A percentile compares a stretch with the other conserved stretches of the same genome.
Evolutionary conservation across 768 basidiomycete species (phyloP).

Genomic region (Lenzites betulinus): DNA sequence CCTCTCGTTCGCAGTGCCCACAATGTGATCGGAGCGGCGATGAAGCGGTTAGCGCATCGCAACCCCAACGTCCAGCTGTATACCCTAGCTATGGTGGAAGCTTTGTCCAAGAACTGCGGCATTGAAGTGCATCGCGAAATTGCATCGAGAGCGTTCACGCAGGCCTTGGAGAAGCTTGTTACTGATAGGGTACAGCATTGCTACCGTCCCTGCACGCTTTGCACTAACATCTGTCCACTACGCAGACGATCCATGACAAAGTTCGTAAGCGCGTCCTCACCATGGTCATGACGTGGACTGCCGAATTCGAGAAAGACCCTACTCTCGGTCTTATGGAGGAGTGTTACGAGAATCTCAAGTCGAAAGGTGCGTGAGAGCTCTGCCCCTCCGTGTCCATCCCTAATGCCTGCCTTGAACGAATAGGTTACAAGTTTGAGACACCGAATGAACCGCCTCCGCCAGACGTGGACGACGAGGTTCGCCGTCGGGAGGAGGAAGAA

Average conservation of each 20-base stretch:
- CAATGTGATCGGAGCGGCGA: slow-evolving; percentile 77
- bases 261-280: slow-evolving; percentile 76
- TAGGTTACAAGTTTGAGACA: slow-evolving; percentile 74
- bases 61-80: slow-evolving; percentile 98
- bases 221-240: neutral
- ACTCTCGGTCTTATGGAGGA: slow-evolving; percentile 90
- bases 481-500: slow-evolving; percentile 90
- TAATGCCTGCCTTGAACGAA: neutral
- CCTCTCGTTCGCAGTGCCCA: slow-evolving; percentile 63
- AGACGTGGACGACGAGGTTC: slow-evolving; percentile 73
- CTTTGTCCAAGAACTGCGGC: slow-evolving; percentile 90
- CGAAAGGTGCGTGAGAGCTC: slow-evolving; percentile 60
- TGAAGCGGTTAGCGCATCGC: slow-evolving; percentile 91
- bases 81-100: slow-evolving; percentile 83
- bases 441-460: slow-evolving; percentile 66
- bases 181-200: slow-evolving; percentile 69
- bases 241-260: slow-evolving; percentile 88
- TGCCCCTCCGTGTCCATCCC: neutral
- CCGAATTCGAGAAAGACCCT: slow-evolving; percentile 78
- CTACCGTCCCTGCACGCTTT: neutral
- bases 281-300: slow-evolving; percentile 81
- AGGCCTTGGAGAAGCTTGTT: slow-evolving; percentile 82
- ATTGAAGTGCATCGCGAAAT: slow-evolving; percentile 82
- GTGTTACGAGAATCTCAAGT: slow-evolving; percentile 76
- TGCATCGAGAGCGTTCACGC: slow-evolving; percentile 87